Conservation (phyloP, 495 filamentous ascomycete genomes). For the Parathielavia hyrcaniae region DNA sequence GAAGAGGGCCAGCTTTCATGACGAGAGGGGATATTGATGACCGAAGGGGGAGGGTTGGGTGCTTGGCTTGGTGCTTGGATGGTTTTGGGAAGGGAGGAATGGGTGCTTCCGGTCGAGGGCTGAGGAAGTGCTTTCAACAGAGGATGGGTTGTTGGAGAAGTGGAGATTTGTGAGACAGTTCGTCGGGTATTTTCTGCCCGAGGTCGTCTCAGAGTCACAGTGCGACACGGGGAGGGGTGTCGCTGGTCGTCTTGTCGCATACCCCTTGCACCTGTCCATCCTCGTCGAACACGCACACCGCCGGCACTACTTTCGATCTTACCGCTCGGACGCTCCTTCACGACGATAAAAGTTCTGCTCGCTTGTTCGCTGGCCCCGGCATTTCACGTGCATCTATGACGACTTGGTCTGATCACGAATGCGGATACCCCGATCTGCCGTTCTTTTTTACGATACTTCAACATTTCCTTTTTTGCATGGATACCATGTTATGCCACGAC, state of each 20-base stretch:
- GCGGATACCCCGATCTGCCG: neutral
- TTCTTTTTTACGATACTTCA: slow-evolving; percentile 7
- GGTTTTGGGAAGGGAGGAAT: neutral
- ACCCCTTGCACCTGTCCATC: no score
- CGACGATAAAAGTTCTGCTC: slow-evolving; percentile 14
- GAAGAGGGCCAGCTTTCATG: slow-evolving; percentile 16
- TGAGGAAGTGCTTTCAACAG: neutral
- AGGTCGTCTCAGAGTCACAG: no score
- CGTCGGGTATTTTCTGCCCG: no score
- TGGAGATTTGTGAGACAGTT: no score
- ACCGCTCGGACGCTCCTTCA: neutral
- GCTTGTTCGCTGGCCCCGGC: slow-evolving; percentile 6
- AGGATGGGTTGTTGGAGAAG: neutral
- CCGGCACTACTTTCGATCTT: no score
- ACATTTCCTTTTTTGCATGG: neutral
- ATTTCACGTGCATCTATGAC: slow-evolving; percentile 13
- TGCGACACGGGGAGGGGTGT: no score
- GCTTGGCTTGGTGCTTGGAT: neutral
- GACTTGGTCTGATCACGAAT: neutral
- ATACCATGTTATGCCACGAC: slow-evolving; percentile 1
- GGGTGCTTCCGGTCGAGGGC: neutral
- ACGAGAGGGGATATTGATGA: slow-evolving; percentile 3
- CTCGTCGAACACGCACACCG: no score
- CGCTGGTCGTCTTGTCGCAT: no score
- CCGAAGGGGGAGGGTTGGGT: neutral